Evolutionary conservation across 1,139 yeast genomes (phyloP), one percentile per base, ranked within the genome.

Genomic region (Meyerozyma elateridarum): DNA sequence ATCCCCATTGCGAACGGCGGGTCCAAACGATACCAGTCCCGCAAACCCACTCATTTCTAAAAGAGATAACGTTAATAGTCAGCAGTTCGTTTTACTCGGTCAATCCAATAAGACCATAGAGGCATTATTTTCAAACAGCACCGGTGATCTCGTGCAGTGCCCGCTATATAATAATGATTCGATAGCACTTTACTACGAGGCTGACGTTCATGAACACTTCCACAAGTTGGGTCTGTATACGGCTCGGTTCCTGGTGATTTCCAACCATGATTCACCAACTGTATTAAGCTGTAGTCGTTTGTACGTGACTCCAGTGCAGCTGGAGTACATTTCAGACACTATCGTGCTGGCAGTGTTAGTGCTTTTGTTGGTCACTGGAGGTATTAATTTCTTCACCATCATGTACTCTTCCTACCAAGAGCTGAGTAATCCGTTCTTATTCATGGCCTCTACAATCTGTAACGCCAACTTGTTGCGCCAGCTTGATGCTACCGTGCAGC

Each of bases 381-480:
- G 63, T 2, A 51, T 74, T 15, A 61, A 76, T 30, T 52, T 63
- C 28, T 46, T 70, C 25, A 65, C 73, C 5, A 61, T 73, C 34
- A 51, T 67, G 8, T 54, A 62, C 38, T 76, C 83, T 30, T 76
- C 81, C 1, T 72, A 79, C 59, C 80, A 78, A 40, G 85, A 80
- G 43, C 70, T 85, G 1, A 56, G 68, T 7, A 74, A 78, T 41
- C 76, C 79, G 3, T 76, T 74, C 39, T 50, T 77, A 22, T 68
- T 73, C 51, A 61, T 64, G 20, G 80, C 82, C 5, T 76, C 84
- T 6, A 71, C 77, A 19, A 75, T 79, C 34, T 77, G 82, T 48
- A 79, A 78, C 46, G 73, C 64, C 19, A 66, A 77, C 14, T 62
- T 79, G 22, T 55, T 79, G 30, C 64, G 70, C 29, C 78, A 78